phyloP scores from a whole-genome alignment of 2,329 filamentous ascomycete genomes.

The Westerdykella sp. region DNA sequence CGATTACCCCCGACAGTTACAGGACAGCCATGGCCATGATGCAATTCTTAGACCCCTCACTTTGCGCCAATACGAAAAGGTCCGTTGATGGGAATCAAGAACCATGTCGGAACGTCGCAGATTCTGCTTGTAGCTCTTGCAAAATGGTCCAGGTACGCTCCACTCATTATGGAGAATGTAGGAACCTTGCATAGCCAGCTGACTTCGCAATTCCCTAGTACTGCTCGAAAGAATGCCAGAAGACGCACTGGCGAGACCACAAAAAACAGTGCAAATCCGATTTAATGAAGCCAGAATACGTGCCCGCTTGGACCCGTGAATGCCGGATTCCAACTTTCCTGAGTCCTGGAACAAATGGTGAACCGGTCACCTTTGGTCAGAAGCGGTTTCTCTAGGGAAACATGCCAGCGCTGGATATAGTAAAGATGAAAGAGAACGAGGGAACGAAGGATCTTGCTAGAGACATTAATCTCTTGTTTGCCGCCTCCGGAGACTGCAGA shows the following conservation, averaged over 20 bases:
- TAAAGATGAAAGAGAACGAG: slow-evolving; percentile 24
- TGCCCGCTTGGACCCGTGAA: slow-evolving; percentile 25
- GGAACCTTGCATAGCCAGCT: no score
- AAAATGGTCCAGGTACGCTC: no score
- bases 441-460: slow-evolving; percentile 21
- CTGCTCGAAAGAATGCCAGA: slow-evolving; percentile 30
- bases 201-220: slow-evolving; percentile 18
- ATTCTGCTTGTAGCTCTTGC: no score
- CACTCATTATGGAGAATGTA: no score
- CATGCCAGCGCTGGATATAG: slow-evolving; percentile 37
- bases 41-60: no score
- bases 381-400: slow-evolving; percentile 37
- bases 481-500: slow-evolving; percentile 42
- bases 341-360: no score
- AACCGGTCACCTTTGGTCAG: not conserved
- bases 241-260: slow-evolving; percentile 24
- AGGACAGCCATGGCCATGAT: no score
- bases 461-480: slow-evolving; percentile 32
- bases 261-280: slow-evolving; percentile 26
- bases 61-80: no score
- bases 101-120: no score
- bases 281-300: slow-evolving; percentile 22
- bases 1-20: no score
- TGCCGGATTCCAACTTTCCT: slow-evolving; percentile 21
- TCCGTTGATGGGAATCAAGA: no score